Evolutionary conservation across 2,329 filamentous ascomycete species (phyloP).

Genomic region (Fusarium humuli): DNA sequence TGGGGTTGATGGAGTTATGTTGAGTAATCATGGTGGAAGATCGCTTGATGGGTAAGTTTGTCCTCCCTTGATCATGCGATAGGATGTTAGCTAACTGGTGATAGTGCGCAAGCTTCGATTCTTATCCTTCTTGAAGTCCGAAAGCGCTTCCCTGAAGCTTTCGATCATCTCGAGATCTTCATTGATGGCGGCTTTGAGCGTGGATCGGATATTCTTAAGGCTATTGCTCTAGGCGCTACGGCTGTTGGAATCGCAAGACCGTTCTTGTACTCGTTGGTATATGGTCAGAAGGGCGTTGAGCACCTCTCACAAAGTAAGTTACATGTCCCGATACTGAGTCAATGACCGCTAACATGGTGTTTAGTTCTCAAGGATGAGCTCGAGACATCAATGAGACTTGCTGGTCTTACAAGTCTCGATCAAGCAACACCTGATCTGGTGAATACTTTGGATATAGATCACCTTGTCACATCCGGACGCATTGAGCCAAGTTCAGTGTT

Average conservation of each 20-base stretch:
- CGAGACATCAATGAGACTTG: slow-evolving; percentile 48
- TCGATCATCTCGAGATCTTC: slow-evolving; percentile 62
- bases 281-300: slow-evolving; percentile 66
- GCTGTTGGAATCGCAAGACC: slow-evolving; percentile 66
- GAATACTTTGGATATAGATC: slow-evolving; percentile 49
- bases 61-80: too few relatives aligned
- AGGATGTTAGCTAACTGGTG: too few relatives aligned
- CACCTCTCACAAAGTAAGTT: slow-evolving; percentile 66
- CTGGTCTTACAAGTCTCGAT: slow-evolving; percentile 47
- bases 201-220: slow-evolving; percentile 66
- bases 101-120: slow-evolving; percentile 57
- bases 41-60: slow-evolving; percentile 60
- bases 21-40: slow-evolving; percentile 70
- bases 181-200: slow-evolving; percentile 66
- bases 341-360: too few relatives aligned
- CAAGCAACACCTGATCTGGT: slow-evolving; percentile 46
- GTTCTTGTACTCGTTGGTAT: slow-evolving; percentile 64
- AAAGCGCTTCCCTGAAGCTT: slow-evolving; percentile 60
- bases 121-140: slow-evolving; percentile 65
- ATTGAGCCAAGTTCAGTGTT: slow-evolving; percentile 15
- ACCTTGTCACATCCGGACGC: slow-evolving; percentile 45
- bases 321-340: too few relatives aligned
- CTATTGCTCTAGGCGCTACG: slow-evolving; percentile 63
- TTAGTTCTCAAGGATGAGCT: slow-evolving; percentile 49
- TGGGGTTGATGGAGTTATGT: slow-evolving; percentile 64